Percentiles rank a stretch among this genome's conserved stretches.
Conservation (phyloP, 1,139 yeast genomes). For the Debaryomycetaceae sp. region DNA sequence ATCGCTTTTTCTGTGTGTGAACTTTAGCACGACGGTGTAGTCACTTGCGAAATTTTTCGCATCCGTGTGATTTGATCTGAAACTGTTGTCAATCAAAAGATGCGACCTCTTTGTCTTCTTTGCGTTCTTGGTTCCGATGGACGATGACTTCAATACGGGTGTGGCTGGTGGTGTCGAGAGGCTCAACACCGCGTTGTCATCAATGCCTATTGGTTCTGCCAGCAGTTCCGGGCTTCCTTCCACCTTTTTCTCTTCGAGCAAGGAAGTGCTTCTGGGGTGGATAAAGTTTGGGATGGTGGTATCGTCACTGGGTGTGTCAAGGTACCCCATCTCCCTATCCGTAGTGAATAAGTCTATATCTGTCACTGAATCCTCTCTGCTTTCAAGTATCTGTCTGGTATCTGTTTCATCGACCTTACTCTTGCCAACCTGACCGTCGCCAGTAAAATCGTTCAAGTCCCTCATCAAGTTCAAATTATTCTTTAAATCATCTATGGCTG, state of each 20-base stretch:
- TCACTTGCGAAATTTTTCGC: not conserved
- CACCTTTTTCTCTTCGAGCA: not conserved
- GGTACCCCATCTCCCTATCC: not conserved
- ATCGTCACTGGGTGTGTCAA: not conserved
- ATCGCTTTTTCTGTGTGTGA: not conserved
- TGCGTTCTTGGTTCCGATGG: not conserved
- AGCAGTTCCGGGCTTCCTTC: not conserved
- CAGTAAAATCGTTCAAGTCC: not conserved
- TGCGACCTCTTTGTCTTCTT: conserved; percentile 3
- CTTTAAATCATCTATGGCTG: conserved; percentile 3
- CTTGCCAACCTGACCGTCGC: not conserved
- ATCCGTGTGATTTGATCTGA: not conserved
- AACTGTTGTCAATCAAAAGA: conserved; percentile 1
- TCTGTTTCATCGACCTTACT: not conserved
- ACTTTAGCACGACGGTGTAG: not conserved
- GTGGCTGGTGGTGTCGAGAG: conserved; percentile 6
- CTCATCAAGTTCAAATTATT: conserved; percentile 4
- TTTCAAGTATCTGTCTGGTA: not conserved
- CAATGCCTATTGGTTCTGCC: not conserved
- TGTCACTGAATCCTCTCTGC: not conserved
- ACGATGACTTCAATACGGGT: conserved; percentile 1
- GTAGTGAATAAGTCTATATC: not conserved
- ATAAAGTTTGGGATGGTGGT: not conserved
- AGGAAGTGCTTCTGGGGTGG: not conserved
- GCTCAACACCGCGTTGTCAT: not conserved